phyloP scores from a whole-genome alignment of 2,329 filamentous ascomycete species.

The Epicoccum sorghinum region DNA sequence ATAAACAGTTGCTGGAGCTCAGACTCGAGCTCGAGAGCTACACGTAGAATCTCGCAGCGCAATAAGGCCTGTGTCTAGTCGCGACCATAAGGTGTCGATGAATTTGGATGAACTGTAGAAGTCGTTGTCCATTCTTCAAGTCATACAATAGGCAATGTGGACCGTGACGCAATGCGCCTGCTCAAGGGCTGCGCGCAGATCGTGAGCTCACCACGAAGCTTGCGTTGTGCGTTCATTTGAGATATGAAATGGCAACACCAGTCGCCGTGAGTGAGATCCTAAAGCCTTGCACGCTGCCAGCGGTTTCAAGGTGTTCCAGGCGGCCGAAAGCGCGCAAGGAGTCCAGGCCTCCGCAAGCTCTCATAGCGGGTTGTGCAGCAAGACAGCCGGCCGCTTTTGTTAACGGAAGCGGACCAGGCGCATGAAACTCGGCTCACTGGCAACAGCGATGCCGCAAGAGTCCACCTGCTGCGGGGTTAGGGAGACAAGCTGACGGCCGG shows the following conservation, averaged over 20 bases:
- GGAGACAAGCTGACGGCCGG: conserved; percentile 13
- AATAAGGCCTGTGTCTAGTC: neutral
- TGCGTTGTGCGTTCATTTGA: neutral
- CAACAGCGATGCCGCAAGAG: conserved; percentile 13
- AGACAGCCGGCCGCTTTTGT: conserved; percentile 14
- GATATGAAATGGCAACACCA: neutral
- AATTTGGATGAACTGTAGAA: neutral
- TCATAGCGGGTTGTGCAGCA: conserved; percentile 1
- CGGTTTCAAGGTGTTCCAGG: neutral
- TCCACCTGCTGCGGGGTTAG: conserved; percentile 17
- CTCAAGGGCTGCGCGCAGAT: conserved; percentile 4
- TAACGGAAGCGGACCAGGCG: conserved; percentile 11
- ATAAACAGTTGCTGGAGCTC: conserved; percentile 17
- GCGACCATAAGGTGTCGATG: neutral
- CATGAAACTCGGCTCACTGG: conserved; percentile 15
- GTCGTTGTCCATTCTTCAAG: neutral
- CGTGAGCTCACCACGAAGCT: conserved; percentile 6
- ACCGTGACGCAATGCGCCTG: conserved; percentile 10
- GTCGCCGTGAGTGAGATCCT: no score
- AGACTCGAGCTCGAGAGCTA: neutral
- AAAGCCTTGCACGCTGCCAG: neutral
- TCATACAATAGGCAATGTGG: conserved; percentile 8
- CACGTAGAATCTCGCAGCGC: neutral
- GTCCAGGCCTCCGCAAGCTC: neutral
- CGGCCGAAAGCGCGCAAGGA: neutral